Conservation (phyloP, 345 rosid genomes). For the Erodium maritimum region DNA sequence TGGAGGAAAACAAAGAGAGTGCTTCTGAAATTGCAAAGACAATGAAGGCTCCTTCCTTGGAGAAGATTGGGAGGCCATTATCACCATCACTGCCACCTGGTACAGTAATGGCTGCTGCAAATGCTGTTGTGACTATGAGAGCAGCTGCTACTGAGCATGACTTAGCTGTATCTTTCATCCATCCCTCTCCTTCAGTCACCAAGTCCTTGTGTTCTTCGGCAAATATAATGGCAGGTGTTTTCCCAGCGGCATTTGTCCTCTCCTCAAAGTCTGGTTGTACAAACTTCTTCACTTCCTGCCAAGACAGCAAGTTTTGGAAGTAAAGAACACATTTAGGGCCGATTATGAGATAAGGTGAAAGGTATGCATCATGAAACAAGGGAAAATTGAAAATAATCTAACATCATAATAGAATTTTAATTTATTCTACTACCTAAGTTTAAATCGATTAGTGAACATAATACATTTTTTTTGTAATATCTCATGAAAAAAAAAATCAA, state of each 20-base stretch:
- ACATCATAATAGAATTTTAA: no score
- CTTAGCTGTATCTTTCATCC: conserved; percentile 13
- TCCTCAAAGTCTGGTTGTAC: conserved; percentile 2
- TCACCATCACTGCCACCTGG: conserved; percentile 9
- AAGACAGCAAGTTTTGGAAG: no score
- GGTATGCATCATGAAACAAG: no score
- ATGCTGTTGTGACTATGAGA: conserved; percentile 9
- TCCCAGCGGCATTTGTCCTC: background rate
- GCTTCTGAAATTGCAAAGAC: conserved; percentile 12
- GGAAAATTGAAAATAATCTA: no score
- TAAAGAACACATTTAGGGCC: no score
- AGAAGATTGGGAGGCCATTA: conserved; percentile 6
- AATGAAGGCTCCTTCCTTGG: conserved; percentile 2
- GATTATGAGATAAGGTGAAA: no score
- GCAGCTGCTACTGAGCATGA: conserved; percentile 13
- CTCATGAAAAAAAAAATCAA: no score
- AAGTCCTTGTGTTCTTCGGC: conserved; percentile 3
- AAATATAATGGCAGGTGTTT: conserved; percentile 9
- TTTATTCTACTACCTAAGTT: no score
- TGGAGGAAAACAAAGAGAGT: conserved; percentile 10
- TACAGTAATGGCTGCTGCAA: conserved; percentile 14
- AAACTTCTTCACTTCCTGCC: conserved; percentile 11
- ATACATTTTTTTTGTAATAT: no score
- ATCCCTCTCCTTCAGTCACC: conserved; percentile 8
- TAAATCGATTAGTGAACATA: no score